A percentile compares a stretch with the other conserved stretches of the same genome.
Evolutionary conservation across 106 monocot genomes (phyloP).

Genomic region (Triglochin maritima): DNA sequence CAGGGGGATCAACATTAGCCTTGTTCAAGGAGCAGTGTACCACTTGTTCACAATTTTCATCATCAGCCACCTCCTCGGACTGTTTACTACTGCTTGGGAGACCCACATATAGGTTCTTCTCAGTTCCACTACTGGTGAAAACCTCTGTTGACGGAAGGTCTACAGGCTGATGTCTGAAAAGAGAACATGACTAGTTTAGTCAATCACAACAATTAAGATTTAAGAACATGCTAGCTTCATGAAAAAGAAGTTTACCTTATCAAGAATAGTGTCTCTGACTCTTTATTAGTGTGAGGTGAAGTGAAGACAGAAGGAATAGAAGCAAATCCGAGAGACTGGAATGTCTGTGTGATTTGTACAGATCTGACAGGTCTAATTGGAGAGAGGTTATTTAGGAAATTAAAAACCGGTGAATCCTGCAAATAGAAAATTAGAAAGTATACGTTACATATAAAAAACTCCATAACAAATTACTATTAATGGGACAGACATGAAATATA

Average conservation of each 20-base stretch:
- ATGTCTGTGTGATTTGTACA: conserved; percentile 32
- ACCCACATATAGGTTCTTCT: not conserved
- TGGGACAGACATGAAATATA: too few relatives aligned
- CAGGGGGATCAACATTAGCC: not conserved
- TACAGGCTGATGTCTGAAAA: not conserved
- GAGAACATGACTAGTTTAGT: conserved; percentile 10
- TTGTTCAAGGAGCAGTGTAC: not conserved
- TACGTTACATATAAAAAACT: too few relatives aligned
- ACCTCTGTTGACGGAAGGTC: not conserved
- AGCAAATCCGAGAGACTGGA: conserved; percentile 37
- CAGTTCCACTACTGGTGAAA: not conserved
- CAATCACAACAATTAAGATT: conserved; percentile 10
- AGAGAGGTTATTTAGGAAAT: conserved; percentile 64
- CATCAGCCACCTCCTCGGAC: not conserved
- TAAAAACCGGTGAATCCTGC: conserved; percentile 82
- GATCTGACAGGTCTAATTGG: conserved; percentile 73
- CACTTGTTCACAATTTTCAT: not conserved
- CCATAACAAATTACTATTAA: too few relatives aligned
- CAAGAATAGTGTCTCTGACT: conserved; percentile 32
- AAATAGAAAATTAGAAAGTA: not conserved
- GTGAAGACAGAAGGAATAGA: conserved; percentile 60
- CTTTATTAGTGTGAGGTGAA: conserved; percentile 55
- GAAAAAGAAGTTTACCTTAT: conserved; percentile 18
- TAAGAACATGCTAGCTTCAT: not conserved
- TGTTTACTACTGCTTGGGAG: not conserved